Conservation (phyloP, 306 rosid genomes). For the Crotalaria pallida region DNA sequence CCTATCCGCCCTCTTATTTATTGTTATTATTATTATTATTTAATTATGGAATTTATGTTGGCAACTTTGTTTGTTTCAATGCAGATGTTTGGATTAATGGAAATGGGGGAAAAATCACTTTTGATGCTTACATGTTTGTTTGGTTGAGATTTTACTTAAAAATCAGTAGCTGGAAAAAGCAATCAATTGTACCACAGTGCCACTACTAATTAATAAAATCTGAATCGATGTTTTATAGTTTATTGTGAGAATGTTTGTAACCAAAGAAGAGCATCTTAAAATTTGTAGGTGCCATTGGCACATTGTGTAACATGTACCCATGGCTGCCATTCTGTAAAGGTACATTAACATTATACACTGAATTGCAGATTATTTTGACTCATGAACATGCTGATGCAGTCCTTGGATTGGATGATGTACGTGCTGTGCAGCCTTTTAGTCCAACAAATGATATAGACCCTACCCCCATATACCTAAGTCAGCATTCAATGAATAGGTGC, state of each 20-base stretch:
- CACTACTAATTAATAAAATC: neutral
- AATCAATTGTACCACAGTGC: neutral
- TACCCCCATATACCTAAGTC: constrained; percentile 69
- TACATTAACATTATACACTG: neutral
- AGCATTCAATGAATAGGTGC: constrained; percentile 88
- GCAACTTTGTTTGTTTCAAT: too few species aligned
- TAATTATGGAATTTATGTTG: too few species aligned
- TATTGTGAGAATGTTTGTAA: neutral
- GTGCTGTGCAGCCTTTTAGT: constrained; percentile 82
- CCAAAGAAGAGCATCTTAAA: neutral
- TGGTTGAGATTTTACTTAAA: too few species aligned
- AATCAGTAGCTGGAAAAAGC: constrained; percentile 17
- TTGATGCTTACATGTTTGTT: too few species aligned
- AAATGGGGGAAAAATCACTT: too few species aligned
- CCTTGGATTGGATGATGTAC: constrained; percentile 97
- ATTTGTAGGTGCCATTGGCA: neutral
- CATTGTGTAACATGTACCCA: neutral
- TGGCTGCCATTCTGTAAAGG: neutral
- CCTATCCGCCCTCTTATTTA: neutral
- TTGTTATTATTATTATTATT: neutral
- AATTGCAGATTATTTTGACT: constrained; percentile 86
- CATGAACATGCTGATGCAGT: constrained; percentile 99
- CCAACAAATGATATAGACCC: constrained; percentile 85
- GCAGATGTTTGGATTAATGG: neutral
- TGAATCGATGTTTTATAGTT: neutral